Evolutionary conservation across 306 rosid genomes (phyloP), one percentile per base, ranked within the genome.

Genomic region (Cajanus cajan): DNA sequence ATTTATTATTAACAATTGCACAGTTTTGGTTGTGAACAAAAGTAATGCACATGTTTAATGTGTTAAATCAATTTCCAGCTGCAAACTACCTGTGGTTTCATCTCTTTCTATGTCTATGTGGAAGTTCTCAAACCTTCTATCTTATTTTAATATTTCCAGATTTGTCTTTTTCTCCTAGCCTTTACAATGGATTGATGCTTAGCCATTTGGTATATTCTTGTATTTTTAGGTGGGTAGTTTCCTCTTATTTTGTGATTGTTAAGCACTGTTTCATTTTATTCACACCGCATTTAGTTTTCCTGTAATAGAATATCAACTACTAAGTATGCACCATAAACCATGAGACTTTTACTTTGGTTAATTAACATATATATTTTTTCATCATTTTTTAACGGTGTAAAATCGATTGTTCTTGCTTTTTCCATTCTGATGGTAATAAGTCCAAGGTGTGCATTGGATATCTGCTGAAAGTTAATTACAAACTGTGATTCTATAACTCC

Each of bases 131-230:
- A 74, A 16, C 39, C 74, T 41, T 79, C 36, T 65, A 43, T 74
- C 82, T 76, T 75, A 28, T 41, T 47, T 62, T 33, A 39, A 74
- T 69, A 58, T 80, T 51, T 87, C 66, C 97, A 94, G 98, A 78
- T 90, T 86, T 91, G 92, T 80, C 90, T 92, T 59, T 74, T 91
- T 73, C 88, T 79, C 25, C 86, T 95, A 55, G 85, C 98, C 84
- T 76, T 79, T 45, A 85, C 90, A 28, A 78, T 95, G 95, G 98
- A 95, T 76, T 82, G 90, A 82, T 82, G 92, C 80, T 81, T 95
- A 85, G 90, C 96, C 24, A 52, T 91, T n/a, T 92, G 96, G 96
- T 95, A 91, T 70, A 28, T 88, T 44, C 82, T 86, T 50, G 85
- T 80, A 41, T 91, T 95, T 78, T 64, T 86, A 82, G 97, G 98